Evolutionary conservation across 176 grass and related monocot species (phyloP).

Genomic region (Hsuehochloa calcarea): DNA sequence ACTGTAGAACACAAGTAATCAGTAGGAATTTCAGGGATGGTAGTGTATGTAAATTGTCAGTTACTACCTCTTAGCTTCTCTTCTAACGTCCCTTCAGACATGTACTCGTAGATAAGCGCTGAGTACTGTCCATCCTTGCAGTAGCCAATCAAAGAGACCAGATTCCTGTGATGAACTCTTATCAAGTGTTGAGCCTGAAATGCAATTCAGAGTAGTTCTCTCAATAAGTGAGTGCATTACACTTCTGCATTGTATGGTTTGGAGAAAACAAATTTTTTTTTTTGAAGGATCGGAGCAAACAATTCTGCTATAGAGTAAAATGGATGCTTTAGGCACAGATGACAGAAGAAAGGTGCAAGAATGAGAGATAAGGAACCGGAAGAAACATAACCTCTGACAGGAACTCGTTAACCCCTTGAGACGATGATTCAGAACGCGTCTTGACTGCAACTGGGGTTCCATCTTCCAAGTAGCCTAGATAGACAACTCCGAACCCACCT

Average conservation of each 20-base stretch:
- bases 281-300: no score
- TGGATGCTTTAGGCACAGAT: neutral
- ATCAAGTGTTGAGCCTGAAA: conserved; percentile 46
- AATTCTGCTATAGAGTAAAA: neutral
- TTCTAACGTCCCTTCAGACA: conserved; percentile 52
- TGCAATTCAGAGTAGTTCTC: conserved; percentile 2
- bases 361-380: neutral
- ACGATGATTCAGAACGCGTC: conserved; percentile 41
- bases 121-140: conserved; percentile 47
- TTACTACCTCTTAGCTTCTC: conserved; percentile 49
- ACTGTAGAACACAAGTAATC: conserved; percentile 8
- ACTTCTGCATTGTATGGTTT: neutral
- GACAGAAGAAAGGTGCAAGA: neutral
- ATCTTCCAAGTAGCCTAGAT: conserved; percentile 50
- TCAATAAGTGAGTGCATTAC: neutral
- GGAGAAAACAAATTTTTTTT: neutral
- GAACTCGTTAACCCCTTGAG: conserved; percentile 60
- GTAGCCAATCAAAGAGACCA: conserved; percentile 63
- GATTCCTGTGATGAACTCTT: conserved; percentile 58
- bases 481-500: conserved; percentile 65
- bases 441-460: conserved; percentile 62
- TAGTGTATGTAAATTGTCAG: neutral
- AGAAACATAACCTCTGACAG: conserved; percentile 47
- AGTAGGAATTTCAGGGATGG: neutral
- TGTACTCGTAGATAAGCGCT: conserved; percentile 53